A percentile compares a stretch with the other conserved stretches of the same genome.
Conservation (phyloP, 2,329 filamentous ascomycete species). For the Neocatenulostroma microsporum region DNA sequence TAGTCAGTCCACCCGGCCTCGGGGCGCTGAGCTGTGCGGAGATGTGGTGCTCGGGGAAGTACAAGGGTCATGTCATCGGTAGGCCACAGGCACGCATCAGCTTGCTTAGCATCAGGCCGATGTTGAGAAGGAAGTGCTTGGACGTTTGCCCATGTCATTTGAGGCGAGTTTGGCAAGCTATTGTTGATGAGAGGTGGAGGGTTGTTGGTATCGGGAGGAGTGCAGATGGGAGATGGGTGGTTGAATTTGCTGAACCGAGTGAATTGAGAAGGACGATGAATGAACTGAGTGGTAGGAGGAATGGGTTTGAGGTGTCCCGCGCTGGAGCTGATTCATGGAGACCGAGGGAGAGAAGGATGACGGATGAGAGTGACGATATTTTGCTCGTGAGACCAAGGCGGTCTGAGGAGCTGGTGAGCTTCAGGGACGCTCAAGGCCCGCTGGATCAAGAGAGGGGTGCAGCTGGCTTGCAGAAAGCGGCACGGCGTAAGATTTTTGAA, state of each 20-base stretch:
- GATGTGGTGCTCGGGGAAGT: conserved; percentile 14
- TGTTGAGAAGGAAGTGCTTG: not conserved
- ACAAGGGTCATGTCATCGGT: conserved; percentile 9
- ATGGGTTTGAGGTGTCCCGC: too few relatives aligned
- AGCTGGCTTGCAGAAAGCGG: too few relatives aligned
- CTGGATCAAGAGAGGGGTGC: too few relatives aligned
- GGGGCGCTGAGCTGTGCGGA: conserved; percentile 13
- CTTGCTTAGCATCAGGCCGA: not conserved
- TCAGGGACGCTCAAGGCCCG: too few relatives aligned
- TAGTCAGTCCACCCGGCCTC: conserved; percentile 11
- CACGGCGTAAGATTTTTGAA: too few relatives aligned
- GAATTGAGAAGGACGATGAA: too few relatives aligned
- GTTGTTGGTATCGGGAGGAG: conserved; percentile 10
- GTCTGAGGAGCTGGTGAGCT: too few relatives aligned
- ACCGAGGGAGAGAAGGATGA: too few relatives aligned
- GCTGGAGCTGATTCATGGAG: too few relatives aligned
- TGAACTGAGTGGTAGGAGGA: too few relatives aligned
- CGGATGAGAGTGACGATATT: too few relatives aligned
- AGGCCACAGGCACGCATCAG: not conserved
- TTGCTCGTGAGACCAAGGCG: too few relatives aligned
- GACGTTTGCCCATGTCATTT: conserved; percentile 4
- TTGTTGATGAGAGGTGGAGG: conserved; percentile 9
- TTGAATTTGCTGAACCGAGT: conserved; percentile 10
- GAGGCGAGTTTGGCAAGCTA: conserved; percentile 2
- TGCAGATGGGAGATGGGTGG: conserved; percentile 13